phyloP scores from a whole-genome alignment of 352 stramenopile species.

The Salisapilia sapeloensis region DNA sequence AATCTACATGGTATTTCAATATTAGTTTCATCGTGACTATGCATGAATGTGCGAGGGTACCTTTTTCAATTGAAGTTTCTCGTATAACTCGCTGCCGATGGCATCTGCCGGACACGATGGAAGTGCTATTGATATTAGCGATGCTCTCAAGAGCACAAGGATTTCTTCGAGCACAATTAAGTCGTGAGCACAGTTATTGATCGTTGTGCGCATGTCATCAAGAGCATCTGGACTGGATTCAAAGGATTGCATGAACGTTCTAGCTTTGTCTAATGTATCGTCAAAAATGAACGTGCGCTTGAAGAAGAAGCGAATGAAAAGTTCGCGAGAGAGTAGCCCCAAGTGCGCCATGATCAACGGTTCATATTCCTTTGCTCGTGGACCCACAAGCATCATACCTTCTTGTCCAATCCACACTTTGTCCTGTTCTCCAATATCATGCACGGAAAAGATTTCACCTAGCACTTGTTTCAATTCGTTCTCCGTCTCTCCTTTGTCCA shows the following conservation, averaged over 20 bases:
- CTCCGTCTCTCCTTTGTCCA: slow-evolving; percentile 93
- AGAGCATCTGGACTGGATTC: slow-evolving; percentile 86
- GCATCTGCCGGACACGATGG: slow-evolving; percentile 81
- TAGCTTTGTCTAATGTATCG: slow-evolving; percentile 88
- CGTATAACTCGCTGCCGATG: slow-evolving; percentile 79
- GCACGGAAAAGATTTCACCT: slow-evolving; percentile 88
- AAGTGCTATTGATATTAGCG: slow-evolving; percentile 83
- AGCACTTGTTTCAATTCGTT: slow-evolving; percentile 95
- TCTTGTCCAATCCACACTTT: slow-evolving; percentile 90
- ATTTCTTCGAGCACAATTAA: slow-evolving; percentile 94
- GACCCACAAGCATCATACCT: slow-evolving; percentile 85
- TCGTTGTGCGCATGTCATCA: slow-evolving; percentile 72
- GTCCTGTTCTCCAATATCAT: slow-evolving; percentile 92
- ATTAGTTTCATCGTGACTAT: background rate
- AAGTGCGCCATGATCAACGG: slow-evolving; percentile 87
- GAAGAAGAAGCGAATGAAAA: slow-evolving; percentile 88
- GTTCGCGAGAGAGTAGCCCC: slow-evolving; percentile 81
- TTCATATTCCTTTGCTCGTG: slow-evolving; percentile 87
- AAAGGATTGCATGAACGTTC: slow-evolving; percentile 84
- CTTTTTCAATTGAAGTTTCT: slow-evolving; percentile 83
- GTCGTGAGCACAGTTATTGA: slow-evolving; percentile 87
- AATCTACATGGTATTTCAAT: no score
- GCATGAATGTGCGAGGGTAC: slow-evolving; percentile 2
- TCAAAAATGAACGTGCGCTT: slow-evolving; percentile 93
- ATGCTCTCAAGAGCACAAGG: slow-evolving; percentile 88